phyloP scores from a whole-genome alignment of 768 basidiomycete genomes.

The Kwoniella dejecticola region DNA sequence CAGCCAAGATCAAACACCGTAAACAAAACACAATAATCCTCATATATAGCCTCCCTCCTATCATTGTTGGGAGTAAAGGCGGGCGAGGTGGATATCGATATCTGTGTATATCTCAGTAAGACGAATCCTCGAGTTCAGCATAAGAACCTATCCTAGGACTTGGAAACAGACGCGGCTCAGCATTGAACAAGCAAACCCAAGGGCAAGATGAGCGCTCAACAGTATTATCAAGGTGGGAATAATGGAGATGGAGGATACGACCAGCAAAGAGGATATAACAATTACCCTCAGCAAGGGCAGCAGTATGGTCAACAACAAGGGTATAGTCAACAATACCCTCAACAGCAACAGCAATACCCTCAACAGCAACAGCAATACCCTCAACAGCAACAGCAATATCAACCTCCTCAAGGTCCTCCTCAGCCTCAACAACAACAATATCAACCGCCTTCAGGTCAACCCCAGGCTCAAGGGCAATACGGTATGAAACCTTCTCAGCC shows the following conservation, averaged over 20 bases:
- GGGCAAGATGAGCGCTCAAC: conserved; percentile 33
- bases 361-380: conserved; percentile 18
- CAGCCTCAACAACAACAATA: conserved; percentile 19
- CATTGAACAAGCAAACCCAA: too few species aligned
- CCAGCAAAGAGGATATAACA: conserved; percentile 4
- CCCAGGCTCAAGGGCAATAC: conserved; percentile 17
- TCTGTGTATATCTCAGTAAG: too few species aligned
- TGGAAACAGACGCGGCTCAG: too few species aligned
- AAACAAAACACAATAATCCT: too few species aligned
- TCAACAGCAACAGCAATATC: not conserved
- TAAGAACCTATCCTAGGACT: too few species aligned
- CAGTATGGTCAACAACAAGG: conserved; percentile 17
- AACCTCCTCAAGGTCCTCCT: not conserved
- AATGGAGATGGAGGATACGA: conserved; percentile 9
- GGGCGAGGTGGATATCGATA: too few species aligned
- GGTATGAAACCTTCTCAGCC: conserved; percentile 48
- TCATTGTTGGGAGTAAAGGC: too few species aligned
- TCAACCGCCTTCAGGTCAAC: conserved; percentile 18
- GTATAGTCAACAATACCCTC: conserved; percentile 8
- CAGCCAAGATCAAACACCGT: too few species aligned
- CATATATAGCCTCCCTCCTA: too few species aligned
- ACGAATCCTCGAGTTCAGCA: too few species aligned
- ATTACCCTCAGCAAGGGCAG: conserved; percentile 7
- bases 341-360: conserved; percentile 11
- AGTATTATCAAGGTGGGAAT: conserved; percentile 29